Base-by-base conservation (phyloP, 495 filamentous ascomycete species). In the Penicillium robsamsonii region DNA sequence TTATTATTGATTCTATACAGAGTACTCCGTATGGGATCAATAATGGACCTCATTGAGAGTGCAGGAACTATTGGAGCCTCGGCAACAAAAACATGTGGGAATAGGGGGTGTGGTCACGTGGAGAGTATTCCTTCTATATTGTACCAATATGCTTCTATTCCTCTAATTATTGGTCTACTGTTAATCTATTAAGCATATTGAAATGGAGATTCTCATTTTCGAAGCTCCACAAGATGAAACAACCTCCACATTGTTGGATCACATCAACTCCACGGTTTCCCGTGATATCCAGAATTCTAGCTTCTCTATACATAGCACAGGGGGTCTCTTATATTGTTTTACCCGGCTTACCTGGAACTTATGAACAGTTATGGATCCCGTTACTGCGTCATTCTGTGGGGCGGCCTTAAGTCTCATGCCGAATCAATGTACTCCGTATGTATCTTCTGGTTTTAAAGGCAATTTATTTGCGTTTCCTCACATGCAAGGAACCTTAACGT, bases 11-110 rank as follows among this genome's bases (percentile, higher is more conserved):
- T n/a, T 13, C 15, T 35, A 30, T 2, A 7, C 22, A 22, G 22
- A 22, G 22, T 1, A 22, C 22, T 22, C 22, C 22, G 2, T 22
- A 22, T 38, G n/a, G n/a, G n/a, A n/a, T n/a, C n/a, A n/a, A n/a
- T n/a, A n/a, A n/a, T 42, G 8, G 46, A 10, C 10, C 52, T 31
- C 15, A 38, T 53, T 53, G 52, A 54, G 42, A 42, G 18, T 41
- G 35, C 25, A 17, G 29, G 18, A 46, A 18, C 13, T 18, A 30
- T 22, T 44, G 25, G 25, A 0, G 25, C 25, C 25, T 27, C 2
- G 25, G 25, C 25, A 27, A 27, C 25, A 27, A 7, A 2, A 27
- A 27, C 25, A 27, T 27, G 24, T 25, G 24, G 25, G 25, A 27
- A 27, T 27, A 27, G 25, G 25, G 25, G 25, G 25, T 29, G 27